A percentile compares a stretch with the other conserved stretches of the same genome.
Evolutionary conservation across 2,329 filamentous ascomycete genomes (phyloP).

Genomic region (Helicocarpus griseus): DNA sequence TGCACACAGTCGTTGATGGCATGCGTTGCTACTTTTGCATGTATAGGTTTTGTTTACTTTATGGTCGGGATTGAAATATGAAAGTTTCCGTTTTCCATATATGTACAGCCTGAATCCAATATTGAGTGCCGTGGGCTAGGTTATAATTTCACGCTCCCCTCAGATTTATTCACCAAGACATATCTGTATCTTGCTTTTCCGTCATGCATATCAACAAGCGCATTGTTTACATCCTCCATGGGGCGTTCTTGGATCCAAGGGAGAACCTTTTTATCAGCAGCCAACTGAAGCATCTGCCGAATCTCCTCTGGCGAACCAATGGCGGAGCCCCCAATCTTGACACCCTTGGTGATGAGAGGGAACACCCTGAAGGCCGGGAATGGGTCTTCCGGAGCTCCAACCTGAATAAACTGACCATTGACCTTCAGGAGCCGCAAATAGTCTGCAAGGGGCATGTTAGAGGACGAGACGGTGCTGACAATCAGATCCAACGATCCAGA

Average conservation of each 20-base stretch:
- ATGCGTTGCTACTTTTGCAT: too few species aligned
- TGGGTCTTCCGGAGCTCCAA: slow-evolving; percentile 55
- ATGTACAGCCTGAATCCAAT: neutral
- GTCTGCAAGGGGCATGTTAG: slow-evolving; percentile 52
- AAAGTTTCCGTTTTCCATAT: neutral
- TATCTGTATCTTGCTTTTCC: slow-evolving; percentile 39
- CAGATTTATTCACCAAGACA: slow-evolving; percentile 33
- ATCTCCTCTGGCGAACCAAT: slow-evolving; percentile 37
- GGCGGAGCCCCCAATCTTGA: slow-evolving; percentile 42
- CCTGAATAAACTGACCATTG: slow-evolving; percentile 54
- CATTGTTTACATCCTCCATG: slow-evolving; percentile 35
- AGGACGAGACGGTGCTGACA: slow-evolving; percentile 47
- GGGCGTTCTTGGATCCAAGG: slow-evolving; percentile 34
- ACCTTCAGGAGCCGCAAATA: slow-evolving; percentile 53
- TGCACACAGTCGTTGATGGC: too few species aligned
- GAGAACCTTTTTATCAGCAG: slow-evolving; percentile 31
- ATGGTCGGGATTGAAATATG: too few species aligned
- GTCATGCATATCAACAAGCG: slow-evolving; percentile 35
- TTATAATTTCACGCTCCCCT: slow-evolving; percentile 22
- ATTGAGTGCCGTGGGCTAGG: neutral
- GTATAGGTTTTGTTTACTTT: too few species aligned
- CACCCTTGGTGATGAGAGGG: slow-evolving; percentile 48
- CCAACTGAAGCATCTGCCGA: slow-evolving; percentile 33
- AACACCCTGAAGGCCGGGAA: slow-evolving; percentile 47
- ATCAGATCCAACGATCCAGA: slow-evolving; percentile 45